These are phyloP conservation scores for Rhynchosporium graminicola DNA, from an alignment of 2,329 filamentous ascomycete genomes.

Conservation along the genomic window DNA sequence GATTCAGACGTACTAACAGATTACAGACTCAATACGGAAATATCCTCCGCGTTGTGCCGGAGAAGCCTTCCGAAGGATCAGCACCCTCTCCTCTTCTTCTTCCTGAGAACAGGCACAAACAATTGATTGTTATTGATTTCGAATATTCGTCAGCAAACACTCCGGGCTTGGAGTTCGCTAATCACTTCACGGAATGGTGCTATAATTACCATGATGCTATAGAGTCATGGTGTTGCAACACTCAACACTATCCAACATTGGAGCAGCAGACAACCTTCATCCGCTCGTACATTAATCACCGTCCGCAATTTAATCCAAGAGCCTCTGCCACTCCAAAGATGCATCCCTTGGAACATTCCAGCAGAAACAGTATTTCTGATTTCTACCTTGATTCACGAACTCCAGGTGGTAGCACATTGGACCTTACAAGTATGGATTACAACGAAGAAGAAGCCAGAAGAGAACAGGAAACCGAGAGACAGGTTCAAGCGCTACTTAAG, in stretches of 20 bases:
- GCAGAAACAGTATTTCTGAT: conserved; percentile 34
- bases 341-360: conserved; percentile 31
- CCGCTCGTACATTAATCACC: conserved; percentile 82
- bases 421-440: conserved; percentile 36
- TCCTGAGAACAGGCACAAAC: conserved; percentile 91
- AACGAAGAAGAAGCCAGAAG: conserved; percentile 60
- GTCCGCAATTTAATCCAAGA: conserved; percentile 61
- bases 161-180: conserved; percentile 87
- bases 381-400: conserved; percentile 83
- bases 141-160: conserved; percentile 93
- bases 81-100: conserved; percentile 76
- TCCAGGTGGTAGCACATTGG: conserved; percentile 54
- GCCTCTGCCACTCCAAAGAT: conserved; percentile 43
- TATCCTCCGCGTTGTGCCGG: conserved; percentile 73
- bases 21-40: conserved; percentile 94
- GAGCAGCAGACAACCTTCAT: conserved; percentile 87
- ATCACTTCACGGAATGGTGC: conserved; percentile 98
- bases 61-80: conserved; percentile 47
- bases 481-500: conserved; percentile 69
- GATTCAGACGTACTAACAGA: conserved; percentile 16
- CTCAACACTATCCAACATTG: conserved; percentile 68
- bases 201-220: conserved; percentile 89
- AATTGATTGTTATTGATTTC: conserved; percentile 96
- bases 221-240: conserved; percentile 67
- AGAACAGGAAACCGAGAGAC: conserved; percentile 65